Percentiles rank a stretch among this genome's conserved stretches.
These are phyloP conservation scores for Aspergillus wentii DNA, from an alignment of 495 filamentous ascomycete species.

Conservation along the genomic window DNA sequence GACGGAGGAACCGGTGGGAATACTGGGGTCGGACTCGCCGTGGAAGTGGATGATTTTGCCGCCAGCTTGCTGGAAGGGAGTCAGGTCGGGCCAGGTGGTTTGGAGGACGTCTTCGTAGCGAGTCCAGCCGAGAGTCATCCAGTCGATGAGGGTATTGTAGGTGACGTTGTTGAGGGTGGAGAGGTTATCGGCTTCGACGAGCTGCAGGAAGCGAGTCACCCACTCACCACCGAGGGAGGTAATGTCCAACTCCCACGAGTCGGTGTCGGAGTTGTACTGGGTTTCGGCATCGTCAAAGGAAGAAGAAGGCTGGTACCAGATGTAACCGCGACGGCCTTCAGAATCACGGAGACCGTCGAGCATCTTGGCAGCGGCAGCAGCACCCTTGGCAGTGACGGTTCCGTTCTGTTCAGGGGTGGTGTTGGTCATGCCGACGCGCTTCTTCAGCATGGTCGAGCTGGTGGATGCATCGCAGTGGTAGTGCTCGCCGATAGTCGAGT, in stretches of 20 bases:
- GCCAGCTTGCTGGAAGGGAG: slow-evolving; percentile 31
- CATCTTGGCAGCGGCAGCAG: slow-evolving; percentile 34
- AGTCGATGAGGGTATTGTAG: slow-evolving; percentile 41
- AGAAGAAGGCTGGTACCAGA: slow-evolving; percentile 39
- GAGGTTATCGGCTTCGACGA: slow-evolving; percentile 15
- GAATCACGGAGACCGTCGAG: slow-evolving; percentile 40
- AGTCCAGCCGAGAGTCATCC: slow-evolving; percentile 29
- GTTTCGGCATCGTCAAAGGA: slow-evolving; percentile 38
- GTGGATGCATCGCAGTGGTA: slow-evolving; percentile 44
- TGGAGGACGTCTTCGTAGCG: slow-evolving; percentile 17
- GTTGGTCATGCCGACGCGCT: slow-evolving; percentile 14
- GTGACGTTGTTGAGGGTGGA: slow-evolving; percentile 38
- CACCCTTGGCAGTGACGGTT: slow-evolving; percentile 34
- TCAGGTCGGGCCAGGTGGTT: slow-evolving; percentile 40
- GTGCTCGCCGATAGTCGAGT: slow-evolving; percentile 30
- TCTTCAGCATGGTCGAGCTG: slow-evolving; percentile 28
- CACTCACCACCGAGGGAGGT: slow-evolving; percentile 30
- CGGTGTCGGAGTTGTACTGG: slow-evolving; percentile 34
- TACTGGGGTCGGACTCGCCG: slow-evolving; percentile 44
- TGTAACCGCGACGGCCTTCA: slow-evolving; percentile 37
- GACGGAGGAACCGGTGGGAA: slow-evolving; percentile 45
- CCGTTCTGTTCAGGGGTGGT: slow-evolving; percentile 37
- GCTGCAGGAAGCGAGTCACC: slow-evolving; percentile 10
- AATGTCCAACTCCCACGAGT: slow-evolving; percentile 29
- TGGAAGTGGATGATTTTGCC: slow-evolving; percentile 49